Base-by-base conservation (phyloP, 768 basidiomycete species). In the Panus rudis region DNA sequence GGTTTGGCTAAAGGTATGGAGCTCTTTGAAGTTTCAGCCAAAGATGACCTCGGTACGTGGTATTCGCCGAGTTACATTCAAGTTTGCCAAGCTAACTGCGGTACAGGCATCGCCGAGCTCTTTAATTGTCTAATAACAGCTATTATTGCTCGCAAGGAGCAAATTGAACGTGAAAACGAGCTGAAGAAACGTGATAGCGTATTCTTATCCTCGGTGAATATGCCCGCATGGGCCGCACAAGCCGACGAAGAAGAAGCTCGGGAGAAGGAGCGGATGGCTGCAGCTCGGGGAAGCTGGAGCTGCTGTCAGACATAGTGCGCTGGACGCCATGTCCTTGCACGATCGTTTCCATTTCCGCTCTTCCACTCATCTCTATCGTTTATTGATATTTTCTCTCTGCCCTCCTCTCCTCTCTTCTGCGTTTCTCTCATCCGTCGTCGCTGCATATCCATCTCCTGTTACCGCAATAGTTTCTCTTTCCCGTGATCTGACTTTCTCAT, bases 1-100 rank as follows among this genome's bases (percentile, higher is more conserved):
- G 84, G 86, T 4, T 70, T 85, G 28, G 79, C 73, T 57, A 84
- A 84, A 58, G 84, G 80, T 48, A 89, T 92, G 80, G 84, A 86
- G 56, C 72, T 93, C 14, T 89, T 87, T 51, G 89, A 94, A 59
- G 89, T 94, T 16, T 92, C 89, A 33, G 85, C 92, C 41, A 92
- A 92, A 63, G 90, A 92, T 54, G 84, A 88, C 56, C 56, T 66
- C 24, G 92, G 91, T 92, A 48, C 50, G 78, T 67, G 10, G 24
- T 0, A 21, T 4, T 37, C 34, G 47, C n/a, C 39, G 23, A 35
- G 21, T 16, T 48, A 26, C 39, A 43, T 13, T 48, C 43, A 23
- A 31, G 24, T 40, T 41, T 41, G 40, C 39, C 16, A 24, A 33
- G 14, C 16, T 19, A 22, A 17, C 25, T 11, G 13, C 4, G 17